phyloP scores from a whole-genome alignment of 2,329 filamentous ascomycete species.

The Tolypocladium paradoxum region DNA sequence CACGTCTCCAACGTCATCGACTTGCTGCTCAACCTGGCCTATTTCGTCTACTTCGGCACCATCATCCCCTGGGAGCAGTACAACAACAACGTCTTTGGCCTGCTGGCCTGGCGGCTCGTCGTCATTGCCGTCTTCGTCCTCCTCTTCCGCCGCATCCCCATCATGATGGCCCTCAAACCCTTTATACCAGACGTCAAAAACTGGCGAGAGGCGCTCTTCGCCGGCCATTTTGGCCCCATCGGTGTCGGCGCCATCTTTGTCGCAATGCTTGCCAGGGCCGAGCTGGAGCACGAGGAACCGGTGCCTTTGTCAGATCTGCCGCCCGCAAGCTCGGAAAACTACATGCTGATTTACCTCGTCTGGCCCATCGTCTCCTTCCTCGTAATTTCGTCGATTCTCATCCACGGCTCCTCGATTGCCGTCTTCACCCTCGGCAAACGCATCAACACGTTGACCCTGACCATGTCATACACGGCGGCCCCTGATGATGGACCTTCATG shows the following conservation, averaged over 20 bases:
- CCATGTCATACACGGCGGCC: slow-evolving; percentile 89
- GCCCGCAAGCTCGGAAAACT: slow-evolving; percentile 41
- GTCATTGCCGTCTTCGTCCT: slow-evolving; percentile 90
- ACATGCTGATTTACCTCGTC: slow-evolving; percentile 69
- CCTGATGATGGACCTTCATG: slow-evolving; percentile 82
- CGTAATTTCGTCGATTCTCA: slow-evolving; percentile 86
- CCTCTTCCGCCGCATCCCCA: slow-evolving; percentile 87
- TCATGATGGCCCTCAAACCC: slow-evolving; percentile 87
- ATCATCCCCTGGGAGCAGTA: slow-evolving; percentile 95
- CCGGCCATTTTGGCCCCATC: slow-evolving; percentile 94
- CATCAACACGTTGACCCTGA: slow-evolving; percentile 92
- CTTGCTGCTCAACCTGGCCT: slow-evolving; percentile 88
- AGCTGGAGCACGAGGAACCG: slow-evolving; percentile 66
- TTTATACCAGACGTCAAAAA: slow-evolving; percentile 95
- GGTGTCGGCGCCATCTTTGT: slow-evolving; percentile 95
- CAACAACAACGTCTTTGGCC: slow-evolving; percentile 63
- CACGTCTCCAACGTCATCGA: slow-evolving; percentile 99
- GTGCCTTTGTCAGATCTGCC: slow-evolving; percentile 61
- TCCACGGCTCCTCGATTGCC: slow-evolving; percentile 95
- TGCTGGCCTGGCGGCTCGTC: slow-evolving; percentile 82
- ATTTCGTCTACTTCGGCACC: slow-evolving; percentile 95
- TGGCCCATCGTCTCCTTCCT: slow-evolving; percentile 95
- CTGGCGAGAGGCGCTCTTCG: slow-evolving; percentile 93
- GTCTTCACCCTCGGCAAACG: slow-evolving; percentile 96
- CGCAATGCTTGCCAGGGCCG: slow-evolving; percentile 84